Evolutionary conservation across 495 filamentous ascomycete genomes (phyloP).

Genomic region (Aspergillus asperescens): DNA sequence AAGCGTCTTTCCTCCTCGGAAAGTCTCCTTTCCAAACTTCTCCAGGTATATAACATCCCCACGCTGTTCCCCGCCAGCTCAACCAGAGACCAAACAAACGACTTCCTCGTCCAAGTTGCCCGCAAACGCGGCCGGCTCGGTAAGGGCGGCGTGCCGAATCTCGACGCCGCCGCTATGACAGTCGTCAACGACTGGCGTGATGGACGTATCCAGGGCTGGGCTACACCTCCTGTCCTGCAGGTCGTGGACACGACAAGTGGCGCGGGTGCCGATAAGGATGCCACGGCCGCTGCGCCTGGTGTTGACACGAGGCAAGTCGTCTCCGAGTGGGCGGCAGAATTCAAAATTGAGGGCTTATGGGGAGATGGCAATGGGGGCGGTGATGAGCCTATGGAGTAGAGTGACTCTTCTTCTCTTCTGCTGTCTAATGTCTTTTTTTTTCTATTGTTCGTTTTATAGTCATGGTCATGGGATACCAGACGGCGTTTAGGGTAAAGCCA

Average conservation of each 20-base stretch:
- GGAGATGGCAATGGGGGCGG: constrained; percentile 59
- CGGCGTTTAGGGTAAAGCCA: constrained; percentile 6
- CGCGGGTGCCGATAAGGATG: constrained; percentile 19
- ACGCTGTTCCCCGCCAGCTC: constrained; percentile 54
- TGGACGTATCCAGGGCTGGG: constrained; percentile 91
- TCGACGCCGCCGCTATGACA: constrained; percentile 79
- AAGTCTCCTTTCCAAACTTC: constrained; percentile 67
- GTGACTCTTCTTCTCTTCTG: constrained; percentile 15
- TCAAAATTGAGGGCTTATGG: constrained; percentile 93
- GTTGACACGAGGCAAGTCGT: constrained; percentile 81
- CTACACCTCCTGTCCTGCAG: constrained; percentile 61
- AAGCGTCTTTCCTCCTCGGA: constrained; percentile 66
- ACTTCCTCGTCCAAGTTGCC: constrained; percentile 92
- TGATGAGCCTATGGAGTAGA: constrained; percentile 45
- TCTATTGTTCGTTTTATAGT: constrained; percentile 1
- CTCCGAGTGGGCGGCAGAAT: constrained; percentile 89
- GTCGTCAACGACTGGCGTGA: constrained; percentile 96
- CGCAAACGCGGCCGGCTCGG: constrained; percentile 86
- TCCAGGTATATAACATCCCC: constrained; percentile 75
- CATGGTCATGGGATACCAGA: constrained; percentile 10
- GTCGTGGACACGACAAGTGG: constrained; percentile 39
- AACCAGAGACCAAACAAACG: constrained; percentile 71
- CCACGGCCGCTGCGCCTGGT: constrained; percentile 23
- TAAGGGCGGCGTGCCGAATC: constrained; percentile 84
- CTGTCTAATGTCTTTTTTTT: constrained; percentile 1